Evolutionary conservation across 306 rosid species (phyloP), one percentile per base, ranked within the genome.

Genomic region (Ochetophila trinervis): DNA sequence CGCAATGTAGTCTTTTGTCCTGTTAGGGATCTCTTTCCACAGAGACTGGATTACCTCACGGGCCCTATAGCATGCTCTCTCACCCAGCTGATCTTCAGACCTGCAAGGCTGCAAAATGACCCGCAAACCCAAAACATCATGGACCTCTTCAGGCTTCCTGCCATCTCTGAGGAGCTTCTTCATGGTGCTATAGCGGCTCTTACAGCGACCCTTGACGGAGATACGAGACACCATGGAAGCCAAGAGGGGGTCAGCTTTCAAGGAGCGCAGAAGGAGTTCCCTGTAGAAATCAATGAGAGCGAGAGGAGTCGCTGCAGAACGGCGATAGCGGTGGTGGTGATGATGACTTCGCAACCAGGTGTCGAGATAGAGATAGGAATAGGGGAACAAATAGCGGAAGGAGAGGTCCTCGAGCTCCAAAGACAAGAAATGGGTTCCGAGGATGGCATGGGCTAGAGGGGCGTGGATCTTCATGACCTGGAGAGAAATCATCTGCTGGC

Each of bases 81-180:
- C 94, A 36, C 90, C 94, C 47, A 65, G 14, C 71, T 20, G 10
- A 10, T 12, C 32, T 27, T 27, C 22, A 14, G 54, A n/a, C 6
- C 3, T 2, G 71, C 55, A 80, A 4, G 97, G 87, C 57, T 74
- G 79, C 84, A 93, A 75, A 70, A 93, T 80, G 32, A 89, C 88
- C 6, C 98, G 71, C 62, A 93, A 80, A 50, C 96, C 98, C 53
- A 93, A 69, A 62, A 93, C 86, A 67, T 93, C 98, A 57, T 89
- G 70, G 27, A 89, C 96, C 73, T 87, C 85, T 62, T 89, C 94
- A 0, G 95, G 88, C 72, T 78, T 82, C 77, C 98, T 70, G 15
- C 98, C 98, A 77, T 93, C 98, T 66, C 76, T 87, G 75, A 89
- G 75, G 51, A 93, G 83, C 83, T 93, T 93, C 85, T 87, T 87